Evolutionary conservation across 768 basidiomycete genomes (phyloP), one percentile per base, ranked within the genome.

Genomic region (Kwoniella shandongensis): DNA sequence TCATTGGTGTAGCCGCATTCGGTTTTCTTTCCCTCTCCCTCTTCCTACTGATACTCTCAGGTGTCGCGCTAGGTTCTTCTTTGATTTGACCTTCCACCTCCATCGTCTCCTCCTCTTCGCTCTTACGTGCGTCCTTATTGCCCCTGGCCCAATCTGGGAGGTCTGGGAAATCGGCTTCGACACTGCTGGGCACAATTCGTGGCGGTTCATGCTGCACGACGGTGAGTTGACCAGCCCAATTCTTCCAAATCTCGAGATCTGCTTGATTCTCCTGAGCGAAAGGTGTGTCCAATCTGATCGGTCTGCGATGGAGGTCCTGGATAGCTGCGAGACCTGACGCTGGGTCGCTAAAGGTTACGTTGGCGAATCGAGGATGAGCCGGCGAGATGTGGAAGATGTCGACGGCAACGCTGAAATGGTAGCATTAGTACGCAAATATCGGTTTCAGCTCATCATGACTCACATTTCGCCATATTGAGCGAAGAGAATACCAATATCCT

Each of bases 371-470:
- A 23, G 73, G 72, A 36, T 62, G 56, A 13, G 57, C 26, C 1
- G 75, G 61, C 5, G 71, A 69, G 20, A 74, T 67, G 38, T 74
- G 69, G 51, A 73, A 74, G 49, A 76, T 73, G 63, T 76, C 75
- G 39, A 76, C 73, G 8, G 73, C 66, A 6, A 65, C 51, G 39
- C 73, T 76, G 57, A 1, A 48, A 0, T 10, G 32, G 59, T 27
- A 63, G 53, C 52, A n/a, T 35, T 45, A 13, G 26, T 35, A 30
- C 27, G n/a, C 27, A 13, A 25, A 7, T 5, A 32, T 8, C 29
- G 13, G 13, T 40, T 27, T 40, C 3, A 11, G 5, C 39, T 29
- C 18, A 36, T 10, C 20, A 27, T 23, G 7, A 62, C 72, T 69
- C 47, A 73, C 74, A 76, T 68, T 35, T 67, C 47, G 6, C 75